Conservation (phyloP, 495 filamentous ascomycete species). For the Penicillium robsamsonii region DNA sequence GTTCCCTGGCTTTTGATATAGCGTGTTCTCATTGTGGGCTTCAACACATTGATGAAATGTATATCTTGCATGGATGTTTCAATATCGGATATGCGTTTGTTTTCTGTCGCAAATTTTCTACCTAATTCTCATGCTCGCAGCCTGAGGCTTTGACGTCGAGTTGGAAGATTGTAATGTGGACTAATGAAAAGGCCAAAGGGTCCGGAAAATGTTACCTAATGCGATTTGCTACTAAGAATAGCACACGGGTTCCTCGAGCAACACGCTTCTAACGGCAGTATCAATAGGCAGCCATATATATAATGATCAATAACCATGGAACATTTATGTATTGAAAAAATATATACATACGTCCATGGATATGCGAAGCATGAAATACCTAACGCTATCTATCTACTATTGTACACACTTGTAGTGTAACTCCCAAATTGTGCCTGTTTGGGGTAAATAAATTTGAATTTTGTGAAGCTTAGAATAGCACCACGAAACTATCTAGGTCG, state of each 20-base stretch:
- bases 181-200: background rate
- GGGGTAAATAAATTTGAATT: slow-evolving; percentile 13
- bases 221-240: slow-evolving; percentile 6
- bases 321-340: background rate
- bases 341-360: background rate
- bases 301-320: background rate
- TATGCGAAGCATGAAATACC: background rate
- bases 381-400: background rate
- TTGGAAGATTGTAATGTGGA: too few relatives aligned
- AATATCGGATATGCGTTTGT: too few relatives aligned
- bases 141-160: too few relatives aligned
- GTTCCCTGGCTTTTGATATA: too few relatives aligned
- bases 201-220: slow-evolving; percentile 1
- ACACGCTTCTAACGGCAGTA: slow-evolving; percentile 1
- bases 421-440: slow-evolving; percentile 10
- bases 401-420: background rate
- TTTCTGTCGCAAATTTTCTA: too few relatives aligned
- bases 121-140: too few relatives aligned
- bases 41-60: too few relatives aligned
- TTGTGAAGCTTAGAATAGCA: background rate
- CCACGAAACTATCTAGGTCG: background rate
- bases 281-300: slow-evolving; percentile 15
- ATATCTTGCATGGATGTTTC: too few relatives aligned
- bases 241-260: slow-evolving; percentile 11
- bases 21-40: too few relatives aligned